Percentiles rank a stretch among this genome's conserved stretches.
These are phyloP conservation scores for Theobroma cacao DNA, from an alignment of 345 rosid species.

Conservation along the genomic window DNA sequence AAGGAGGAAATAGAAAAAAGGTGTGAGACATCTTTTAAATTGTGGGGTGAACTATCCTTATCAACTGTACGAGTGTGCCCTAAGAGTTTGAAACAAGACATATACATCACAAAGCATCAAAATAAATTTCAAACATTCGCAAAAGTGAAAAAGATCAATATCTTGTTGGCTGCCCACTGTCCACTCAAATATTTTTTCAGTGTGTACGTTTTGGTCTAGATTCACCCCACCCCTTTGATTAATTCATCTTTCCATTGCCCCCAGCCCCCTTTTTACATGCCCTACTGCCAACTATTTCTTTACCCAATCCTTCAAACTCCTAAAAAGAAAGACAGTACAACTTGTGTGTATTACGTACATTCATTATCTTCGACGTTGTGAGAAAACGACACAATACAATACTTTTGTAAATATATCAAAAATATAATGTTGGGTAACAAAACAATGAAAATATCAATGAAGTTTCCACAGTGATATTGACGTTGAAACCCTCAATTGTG, in stretches of 20 bases:
- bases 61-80: not conserved
- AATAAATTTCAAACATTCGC: not conserved
- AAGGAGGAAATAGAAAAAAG: not conserved
- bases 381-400: no score
- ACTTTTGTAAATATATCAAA: no score
- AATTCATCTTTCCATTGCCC: not conserved
- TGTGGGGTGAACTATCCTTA: not conserved
- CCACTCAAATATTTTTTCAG: not conserved
- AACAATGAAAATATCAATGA: not conserved
- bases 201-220: not conserved
- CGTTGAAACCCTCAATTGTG: not conserved
- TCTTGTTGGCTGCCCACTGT: not conserved
- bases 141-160: not conserved
- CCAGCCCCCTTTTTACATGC: not conserved
- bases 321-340: no score
- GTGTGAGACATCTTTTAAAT: not conserved
- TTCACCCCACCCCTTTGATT: conserved; percentile 2
- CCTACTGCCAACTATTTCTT: not conserved
- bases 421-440: no score
- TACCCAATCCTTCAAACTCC: not conserved
- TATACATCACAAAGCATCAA: not conserved
- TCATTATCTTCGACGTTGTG: no score
- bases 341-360: no score
- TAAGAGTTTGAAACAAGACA: not conserved
- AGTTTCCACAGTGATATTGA: not conserved